Conservation (phyloP, 345 rosid species). For the Mallotus nudiflorus region DNA sequence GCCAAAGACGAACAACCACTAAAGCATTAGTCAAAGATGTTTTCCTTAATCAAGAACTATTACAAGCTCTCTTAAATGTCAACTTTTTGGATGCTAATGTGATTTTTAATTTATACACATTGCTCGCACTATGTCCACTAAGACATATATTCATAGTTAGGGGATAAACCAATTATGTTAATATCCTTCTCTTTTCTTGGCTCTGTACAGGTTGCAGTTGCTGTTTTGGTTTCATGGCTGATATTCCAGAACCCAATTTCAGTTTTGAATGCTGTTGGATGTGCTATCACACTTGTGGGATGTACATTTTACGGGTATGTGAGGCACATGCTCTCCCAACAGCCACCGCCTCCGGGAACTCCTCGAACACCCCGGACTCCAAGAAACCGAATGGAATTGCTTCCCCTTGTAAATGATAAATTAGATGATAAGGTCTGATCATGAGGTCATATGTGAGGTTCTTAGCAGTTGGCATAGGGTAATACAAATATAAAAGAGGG, state of each 20-base stretch:
- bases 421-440: constrained; percentile 74
- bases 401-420: constrained; percentile 91
- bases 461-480: constrained; percentile 5
- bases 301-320: constrained; percentile 97
- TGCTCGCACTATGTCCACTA: neutral
- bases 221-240: constrained; percentile 89
- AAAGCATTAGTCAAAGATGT: no score
- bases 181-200: neutral
- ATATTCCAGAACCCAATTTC: constrained; percentile 96
- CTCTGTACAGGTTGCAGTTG: constrained; percentile 79
- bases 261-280: constrained; percentile 82
- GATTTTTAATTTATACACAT: neutral
- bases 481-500: constrained; percentile 5
- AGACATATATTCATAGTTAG: neutral
- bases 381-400: constrained; percentile 67
- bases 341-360: constrained; percentile 60
- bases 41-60: no score
- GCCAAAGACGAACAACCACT: no score
- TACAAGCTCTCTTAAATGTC: neutral
- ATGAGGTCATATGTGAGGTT: constrained; percentile 5
- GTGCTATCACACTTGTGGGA: constrained; percentile 83
- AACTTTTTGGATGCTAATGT: neutral
- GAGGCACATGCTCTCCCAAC: constrained; percentile 83
- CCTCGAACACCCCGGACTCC: constrained; percentile 93
- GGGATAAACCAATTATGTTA: neutral